These are phyloP conservation scores for Colletotrichum tropicale DNA, from an alignment of 2,329 filamentous ascomycete species.

Conservation along the genomic window DNA sequence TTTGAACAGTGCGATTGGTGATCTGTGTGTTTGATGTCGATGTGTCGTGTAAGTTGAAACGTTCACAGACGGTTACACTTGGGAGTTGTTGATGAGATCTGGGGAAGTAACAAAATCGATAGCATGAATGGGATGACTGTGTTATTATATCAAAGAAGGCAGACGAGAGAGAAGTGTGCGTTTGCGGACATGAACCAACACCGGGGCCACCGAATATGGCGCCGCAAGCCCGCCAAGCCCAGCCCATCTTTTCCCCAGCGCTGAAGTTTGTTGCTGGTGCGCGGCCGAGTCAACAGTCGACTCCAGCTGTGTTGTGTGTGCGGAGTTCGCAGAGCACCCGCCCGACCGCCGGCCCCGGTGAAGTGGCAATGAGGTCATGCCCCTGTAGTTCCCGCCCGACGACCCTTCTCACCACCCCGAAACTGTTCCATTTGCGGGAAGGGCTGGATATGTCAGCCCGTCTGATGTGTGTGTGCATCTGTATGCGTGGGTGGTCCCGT, in stretches of 20 bases:
- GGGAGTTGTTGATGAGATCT: not conserved
- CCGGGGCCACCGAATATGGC: not conserved
- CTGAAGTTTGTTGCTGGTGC: not conserved
- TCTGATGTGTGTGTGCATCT: not conserved
- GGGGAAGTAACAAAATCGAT: not conserved
- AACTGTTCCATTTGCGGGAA: not conserved
- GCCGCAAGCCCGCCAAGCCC: not conserved
- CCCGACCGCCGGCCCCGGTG: conserved; percentile 7
- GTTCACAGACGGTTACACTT: not conserved
- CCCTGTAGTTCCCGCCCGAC: not conserved
- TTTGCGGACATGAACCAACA: conserved; percentile 1
- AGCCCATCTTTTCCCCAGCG: not conserved
- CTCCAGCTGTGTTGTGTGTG: not conserved
- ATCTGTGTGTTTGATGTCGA: not conserved
- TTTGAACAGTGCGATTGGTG: not conserved
- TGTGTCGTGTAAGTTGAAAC: not conserved
- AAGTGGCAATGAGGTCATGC: conserved; percentile 6
- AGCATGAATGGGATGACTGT: not conserved
- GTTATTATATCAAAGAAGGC: conserved; percentile 1
- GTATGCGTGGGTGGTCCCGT: not conserved
- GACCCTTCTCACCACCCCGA: not conserved
- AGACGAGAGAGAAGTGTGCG: not conserved
- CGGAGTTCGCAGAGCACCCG: conserved; percentile 10
- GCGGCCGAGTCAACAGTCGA: not conserved
- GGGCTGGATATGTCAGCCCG: not conserved